Evolutionary conservation across 768 basidiomycete species (phyloP).

Genomic region (Grammothele lineata): DNA sequence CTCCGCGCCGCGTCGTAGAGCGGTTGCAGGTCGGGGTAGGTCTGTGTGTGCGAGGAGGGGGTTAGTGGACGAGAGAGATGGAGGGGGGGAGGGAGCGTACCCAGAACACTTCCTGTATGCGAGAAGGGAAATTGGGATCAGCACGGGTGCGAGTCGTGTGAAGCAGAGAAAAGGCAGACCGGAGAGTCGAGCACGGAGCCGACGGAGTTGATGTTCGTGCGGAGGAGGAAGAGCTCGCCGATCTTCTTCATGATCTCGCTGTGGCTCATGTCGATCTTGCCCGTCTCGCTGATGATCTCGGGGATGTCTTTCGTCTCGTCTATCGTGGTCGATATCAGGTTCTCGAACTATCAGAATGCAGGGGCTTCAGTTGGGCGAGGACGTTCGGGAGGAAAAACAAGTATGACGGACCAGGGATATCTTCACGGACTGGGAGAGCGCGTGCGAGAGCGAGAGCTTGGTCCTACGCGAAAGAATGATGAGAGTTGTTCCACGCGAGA

Average conservation of each 20-base stretch:
- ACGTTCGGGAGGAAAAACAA: background rate
- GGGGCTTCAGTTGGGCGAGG: background rate
- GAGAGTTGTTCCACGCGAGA: constrained; percentile 3
- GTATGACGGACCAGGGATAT: constrained; percentile 69
- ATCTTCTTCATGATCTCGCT: constrained; percentile 99
- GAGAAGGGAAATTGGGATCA: too few relatives aligned
- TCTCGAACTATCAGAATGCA: constrained; percentile 88
- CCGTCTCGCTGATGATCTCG: constrained; percentile 88
- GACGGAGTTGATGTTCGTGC: constrained; percentile 93
- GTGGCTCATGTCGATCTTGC: constrained; percentile 88
- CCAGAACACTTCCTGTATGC: constrained; percentile 86
- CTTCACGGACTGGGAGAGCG: constrained; percentile 94
- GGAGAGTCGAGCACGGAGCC: constrained; percentile 97
- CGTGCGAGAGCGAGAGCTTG: constrained; percentile 91
- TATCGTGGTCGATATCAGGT: constrained; percentile 86
- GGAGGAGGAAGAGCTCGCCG: constrained; percentile 87
- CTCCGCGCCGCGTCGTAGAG: constrained; percentile 90
- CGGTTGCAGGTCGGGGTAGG: constrained; percentile 92
- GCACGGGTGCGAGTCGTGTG: too few relatives aligned
- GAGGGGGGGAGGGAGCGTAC: constrained; percentile 37
- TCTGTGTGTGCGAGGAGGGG: constrained; percentile 38
- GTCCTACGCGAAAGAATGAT: constrained; percentile 60
- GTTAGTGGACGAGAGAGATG: background rate
- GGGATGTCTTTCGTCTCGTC: constrained; percentile 97
- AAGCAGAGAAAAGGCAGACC: too few relatives aligned